phyloP scores from a whole-genome alignment of 495 filamentous ascomycete species.

The Penicillium tannophilum region DNA sequence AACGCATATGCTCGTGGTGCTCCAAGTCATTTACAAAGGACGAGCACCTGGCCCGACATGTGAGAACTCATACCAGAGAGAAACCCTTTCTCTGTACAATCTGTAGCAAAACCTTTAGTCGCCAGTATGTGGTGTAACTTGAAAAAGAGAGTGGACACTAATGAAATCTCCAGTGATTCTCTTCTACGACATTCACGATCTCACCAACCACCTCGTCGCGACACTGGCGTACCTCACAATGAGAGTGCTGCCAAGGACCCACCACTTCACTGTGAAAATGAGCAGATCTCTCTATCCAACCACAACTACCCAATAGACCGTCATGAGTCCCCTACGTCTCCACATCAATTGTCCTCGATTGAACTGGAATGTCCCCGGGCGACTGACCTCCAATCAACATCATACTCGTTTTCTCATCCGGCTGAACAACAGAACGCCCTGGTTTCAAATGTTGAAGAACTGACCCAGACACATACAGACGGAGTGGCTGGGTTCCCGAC shows the following conservation, averaged over 20 bases:
- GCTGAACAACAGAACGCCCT: background rate
- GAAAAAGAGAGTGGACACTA: background rate
- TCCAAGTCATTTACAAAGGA: constrained; percentile 30
- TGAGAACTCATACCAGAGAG: constrained; percentile 37
- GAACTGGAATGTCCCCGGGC: background rate
- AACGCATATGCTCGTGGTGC: constrained; percentile 30
- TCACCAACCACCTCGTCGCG: background rate
- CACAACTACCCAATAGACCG: background rate
- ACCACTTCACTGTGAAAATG: background rate
- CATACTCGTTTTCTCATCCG: background rate
- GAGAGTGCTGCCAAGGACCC: background rate
- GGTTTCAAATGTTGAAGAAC: background rate
- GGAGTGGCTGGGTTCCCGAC: background rate
- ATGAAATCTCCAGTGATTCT: constrained; percentile 18
- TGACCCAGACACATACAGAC: background rate
- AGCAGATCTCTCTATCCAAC: background rate
- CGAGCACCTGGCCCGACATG: constrained; percentile 35
- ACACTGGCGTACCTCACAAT: background rate
- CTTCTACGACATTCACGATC: constrained; percentile 24
- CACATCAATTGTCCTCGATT: background rate
- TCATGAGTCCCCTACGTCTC: background rate
- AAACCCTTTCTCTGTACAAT: constrained; percentile 33
- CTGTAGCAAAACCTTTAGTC: constrained; percentile 30
- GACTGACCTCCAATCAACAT: background rate
- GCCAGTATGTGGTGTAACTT: constrained; percentile 18